Conservation (phyloP, 2,329 filamentous ascomycete species). For the Bipolaris gigantea region DNA sequence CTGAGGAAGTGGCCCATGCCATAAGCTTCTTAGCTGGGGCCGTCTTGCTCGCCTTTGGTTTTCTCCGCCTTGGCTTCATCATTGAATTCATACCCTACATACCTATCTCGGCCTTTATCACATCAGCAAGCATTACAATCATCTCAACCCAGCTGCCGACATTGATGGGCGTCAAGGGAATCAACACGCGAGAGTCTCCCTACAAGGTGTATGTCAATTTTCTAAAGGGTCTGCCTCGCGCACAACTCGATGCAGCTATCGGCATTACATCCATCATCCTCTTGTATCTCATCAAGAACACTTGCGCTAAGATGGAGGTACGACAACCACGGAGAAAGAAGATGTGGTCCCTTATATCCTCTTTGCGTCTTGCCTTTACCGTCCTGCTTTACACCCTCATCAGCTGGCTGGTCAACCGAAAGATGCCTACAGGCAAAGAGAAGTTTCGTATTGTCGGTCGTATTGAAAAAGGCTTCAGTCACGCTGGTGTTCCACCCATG, state of each 20-base stretch:
- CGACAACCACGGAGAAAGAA: constrained; percentile 69
- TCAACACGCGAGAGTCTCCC: constrained; percentile 74
- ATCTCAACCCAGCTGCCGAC: constrained; percentile 77
- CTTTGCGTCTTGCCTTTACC: constrained; percentile 82
- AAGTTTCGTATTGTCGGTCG: constrained; percentile 71
- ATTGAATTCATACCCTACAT: constrained; percentile 91
- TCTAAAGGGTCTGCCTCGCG: constrained; percentile 68
- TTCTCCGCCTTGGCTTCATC: constrained; percentile 82
- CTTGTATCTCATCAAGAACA: constrained; percentile 64
- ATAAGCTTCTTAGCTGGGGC: constrained; percentile 76
- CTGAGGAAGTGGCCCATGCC: constrained; percentile 73
- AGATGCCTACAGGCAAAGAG: constrained; percentile 45
- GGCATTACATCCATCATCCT: constrained; percentile 79
- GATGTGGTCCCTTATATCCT: constrained; percentile 81
- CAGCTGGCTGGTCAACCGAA: constrained; percentile 72
- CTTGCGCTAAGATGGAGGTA: constrained; percentile 66
- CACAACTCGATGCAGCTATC: constrained; percentile 79
- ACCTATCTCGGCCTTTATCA: constrained; percentile 94
- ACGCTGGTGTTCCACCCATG: constrained; percentile 71
- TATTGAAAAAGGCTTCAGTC: constrained; percentile 82
- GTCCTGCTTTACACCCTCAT: constrained; percentile 89
- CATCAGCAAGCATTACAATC: constrained; percentile 89
- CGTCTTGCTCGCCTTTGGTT: constrained; percentile 76
- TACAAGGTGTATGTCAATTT: constrained; percentile 84
- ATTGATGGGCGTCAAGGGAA: constrained; percentile 74